phyloP scores from a whole-genome alignment of 345 rosid species.

The Schrenkiella parvula region DNA sequence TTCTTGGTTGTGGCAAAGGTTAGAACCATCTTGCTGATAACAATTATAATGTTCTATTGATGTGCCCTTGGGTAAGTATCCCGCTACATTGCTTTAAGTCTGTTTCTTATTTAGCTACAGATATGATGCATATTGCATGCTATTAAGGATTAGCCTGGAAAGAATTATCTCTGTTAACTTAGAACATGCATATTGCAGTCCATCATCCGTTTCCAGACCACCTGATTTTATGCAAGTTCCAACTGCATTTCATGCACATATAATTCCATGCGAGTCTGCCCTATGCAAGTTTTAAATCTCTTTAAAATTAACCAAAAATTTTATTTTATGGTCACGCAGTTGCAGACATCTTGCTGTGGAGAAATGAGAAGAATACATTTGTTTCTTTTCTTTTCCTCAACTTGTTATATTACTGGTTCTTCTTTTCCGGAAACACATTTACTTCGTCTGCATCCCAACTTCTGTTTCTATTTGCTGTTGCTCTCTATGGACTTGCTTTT shows the following conservation, averaged over 20 bases:
- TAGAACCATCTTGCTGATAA: constrained; percentile 18
- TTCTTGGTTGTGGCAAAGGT: constrained; percentile 91
- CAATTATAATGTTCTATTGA: background rate
- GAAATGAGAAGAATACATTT: constrained; percentile 83
- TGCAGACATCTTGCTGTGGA: constrained; percentile 87
- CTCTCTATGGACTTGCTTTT: constrained; percentile 51
- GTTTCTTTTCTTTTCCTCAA: constrained; percentile 48
- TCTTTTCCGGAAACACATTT: constrained; percentile 68
- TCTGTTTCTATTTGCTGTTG: constrained; percentile 44
- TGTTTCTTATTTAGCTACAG: background rate
- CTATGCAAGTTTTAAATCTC: background rate
- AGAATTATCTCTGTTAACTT: background rate
- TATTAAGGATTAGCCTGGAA: background rate
- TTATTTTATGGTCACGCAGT: constrained; percentile 49
- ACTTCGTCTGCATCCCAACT: constrained; percentile 67
- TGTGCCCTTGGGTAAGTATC: background rate
- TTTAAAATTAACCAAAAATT: background rate
- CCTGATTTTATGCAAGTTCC: background rate
- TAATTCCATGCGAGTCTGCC: background rate
- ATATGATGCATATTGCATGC: background rate
- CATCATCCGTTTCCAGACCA: background rate
- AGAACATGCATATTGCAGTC: too few relatives aligned
- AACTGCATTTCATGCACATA: background rate
- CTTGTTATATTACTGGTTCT: constrained; percentile 69
- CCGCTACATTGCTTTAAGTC: background rate